Evolutionary conservation across 108 stramenopile genomes (phyloP).

Genomic region (Skeletonema tropicum): DNA sequence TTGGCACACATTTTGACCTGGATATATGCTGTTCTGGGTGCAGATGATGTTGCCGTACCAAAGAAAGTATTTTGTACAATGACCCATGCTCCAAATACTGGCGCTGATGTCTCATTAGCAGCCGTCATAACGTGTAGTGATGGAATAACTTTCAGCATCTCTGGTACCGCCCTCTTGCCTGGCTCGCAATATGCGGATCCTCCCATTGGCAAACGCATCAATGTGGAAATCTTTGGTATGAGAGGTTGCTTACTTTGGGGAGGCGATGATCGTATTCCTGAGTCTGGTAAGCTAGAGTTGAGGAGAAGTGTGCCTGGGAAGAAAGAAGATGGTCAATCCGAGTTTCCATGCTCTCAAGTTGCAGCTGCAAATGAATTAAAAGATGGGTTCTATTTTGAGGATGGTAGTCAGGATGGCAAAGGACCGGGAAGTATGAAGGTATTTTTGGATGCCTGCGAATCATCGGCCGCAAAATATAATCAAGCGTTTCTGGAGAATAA

Average conservation of each 20-base stretch:
- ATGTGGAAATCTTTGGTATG: slow-evolving; percentile 68
- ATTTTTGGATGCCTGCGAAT: slow-evolving; percentile 34
- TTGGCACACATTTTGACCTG: slow-evolving; percentile 70
- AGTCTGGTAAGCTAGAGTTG: slow-evolving; percentile 58
- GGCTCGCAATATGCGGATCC: slow-evolving; percentile 71
- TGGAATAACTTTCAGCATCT: slow-evolving; percentile 52
- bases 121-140: slow-evolving; percentile 65
- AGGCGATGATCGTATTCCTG: slow-evolving; percentile 56
- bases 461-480: slow-evolving; percentile 11
- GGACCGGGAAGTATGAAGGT: slow-evolving; percentile 39
- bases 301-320: slow-evolving; percentile 30
- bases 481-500: not conserved
- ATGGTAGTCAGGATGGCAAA: slow-evolving; percentile 41
- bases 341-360: slow-evolving; percentile 29
- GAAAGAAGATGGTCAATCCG: slow-evolving; percentile 24
- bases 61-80: slow-evolving; percentile 60
- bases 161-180: slow-evolving; percentile 68
- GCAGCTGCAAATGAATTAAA: slow-evolving; percentile 26
- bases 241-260: slow-evolving; percentile 43
- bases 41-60: slow-evolving; percentile 40
- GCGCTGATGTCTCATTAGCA: slow-evolving; percentile 71
- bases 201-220: slow-evolving; percentile 63
- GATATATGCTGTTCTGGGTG: slow-evolving; percentile 54
- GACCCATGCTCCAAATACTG: slow-evolving; percentile 61
- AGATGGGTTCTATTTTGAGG: slow-evolving; percentile 80